Evolutionary conservation across 1,284 basidiomycete species (phyloP), one percentile per base, ranked within the genome.

Genomic region (Ceratobasidium sp.): DNA sequence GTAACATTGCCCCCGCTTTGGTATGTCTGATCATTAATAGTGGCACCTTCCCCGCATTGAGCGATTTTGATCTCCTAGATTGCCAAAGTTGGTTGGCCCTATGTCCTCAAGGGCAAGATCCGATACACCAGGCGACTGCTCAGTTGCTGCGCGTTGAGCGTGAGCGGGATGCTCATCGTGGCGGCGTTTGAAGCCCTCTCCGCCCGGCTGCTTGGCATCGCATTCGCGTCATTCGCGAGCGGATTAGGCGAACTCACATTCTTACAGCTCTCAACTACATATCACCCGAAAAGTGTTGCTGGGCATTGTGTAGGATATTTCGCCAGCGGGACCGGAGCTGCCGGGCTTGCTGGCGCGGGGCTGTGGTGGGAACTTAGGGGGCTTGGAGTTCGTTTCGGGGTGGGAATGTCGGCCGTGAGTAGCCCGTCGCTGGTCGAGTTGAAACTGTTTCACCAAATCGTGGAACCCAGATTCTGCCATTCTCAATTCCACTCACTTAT

Each of bases 221-320:
- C 89, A 51, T 82, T 97, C 5, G 96, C 98, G 0, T 96, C 94
- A 0, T 95, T 98, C 80, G 94, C 95, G 0, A 94, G 54, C 90
- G 93, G 93, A 2, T 84, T 99, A 6, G 97, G 98, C 14, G 97
- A 99, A 82, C 82, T 99, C 76, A 98, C 96, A 0, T 98, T 95
- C 80, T 84, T 99, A 1, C 97, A 99, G 83, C 84, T 98, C 2
- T 95, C 95, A 0, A 98, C 96, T 0, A 91, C 92, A 0, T 93
- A 92, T 79, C 85, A 87, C 59, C 90, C 92, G 0, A 83, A 89
- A 1, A 88, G 89, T 19, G 85, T 92, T 14, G 90, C 86, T 7
- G 90, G 91, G 0, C 89, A 88, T 69, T 88, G 89, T 68, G 87
- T 94, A 31, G 90, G 92, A 0, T 93, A 92, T 79, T 96, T 95